Evolutionary conservation across 805 yeast genomes (phyloP).

Genomic region (Saccharomyces mikatae): DNA sequence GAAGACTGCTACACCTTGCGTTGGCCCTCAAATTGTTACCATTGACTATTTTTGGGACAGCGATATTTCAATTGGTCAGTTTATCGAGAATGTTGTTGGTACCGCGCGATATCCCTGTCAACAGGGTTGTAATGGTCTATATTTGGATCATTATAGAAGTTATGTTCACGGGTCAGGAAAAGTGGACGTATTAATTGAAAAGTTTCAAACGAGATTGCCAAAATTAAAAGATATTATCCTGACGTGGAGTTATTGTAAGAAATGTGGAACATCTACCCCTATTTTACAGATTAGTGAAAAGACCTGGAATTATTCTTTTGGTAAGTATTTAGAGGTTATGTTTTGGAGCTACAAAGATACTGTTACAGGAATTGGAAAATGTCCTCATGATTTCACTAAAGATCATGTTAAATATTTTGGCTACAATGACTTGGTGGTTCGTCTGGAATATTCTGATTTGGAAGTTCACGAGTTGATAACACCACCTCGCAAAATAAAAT

Average conservation of each 20-base stretch:
- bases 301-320: constrained; percentile 86
- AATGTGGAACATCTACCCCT: constrained; percentile 69
- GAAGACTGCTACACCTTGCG: constrained; percentile 82
- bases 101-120: constrained; percentile 63
- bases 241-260: constrained; percentile 87
- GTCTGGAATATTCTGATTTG: constrained; percentile 68
- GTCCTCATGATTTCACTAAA: constrained; percentile 73
- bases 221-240: constrained; percentile 61
- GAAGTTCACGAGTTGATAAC: constrained; percentile 72
- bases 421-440: constrained; percentile 64
- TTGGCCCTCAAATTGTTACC: constrained; percentile 79
- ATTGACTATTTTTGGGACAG: constrained; percentile 86
- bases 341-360: constrained; percentile 62
- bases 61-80: constrained; percentile 84
- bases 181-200: constrained; percentile 68
- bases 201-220: constrained; percentile 45
- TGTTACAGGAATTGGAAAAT: constrained; percentile 52
- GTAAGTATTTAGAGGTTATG: constrained; percentile 79
- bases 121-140: constrained; percentile 69
- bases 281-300: constrained; percentile 74
- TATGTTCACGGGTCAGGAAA: constrained; percentile 86
- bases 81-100: constrained; percentile 67
- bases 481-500: constrained; percentile 63
- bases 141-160: constrained; percentile 70
- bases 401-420: constrained; percentile 83